These are phyloP conservation scores for Dactylella cylindrospora DNA, from an alignment of 2,329 filamentous ascomycete species.

Conservation along the genomic window DNA sequence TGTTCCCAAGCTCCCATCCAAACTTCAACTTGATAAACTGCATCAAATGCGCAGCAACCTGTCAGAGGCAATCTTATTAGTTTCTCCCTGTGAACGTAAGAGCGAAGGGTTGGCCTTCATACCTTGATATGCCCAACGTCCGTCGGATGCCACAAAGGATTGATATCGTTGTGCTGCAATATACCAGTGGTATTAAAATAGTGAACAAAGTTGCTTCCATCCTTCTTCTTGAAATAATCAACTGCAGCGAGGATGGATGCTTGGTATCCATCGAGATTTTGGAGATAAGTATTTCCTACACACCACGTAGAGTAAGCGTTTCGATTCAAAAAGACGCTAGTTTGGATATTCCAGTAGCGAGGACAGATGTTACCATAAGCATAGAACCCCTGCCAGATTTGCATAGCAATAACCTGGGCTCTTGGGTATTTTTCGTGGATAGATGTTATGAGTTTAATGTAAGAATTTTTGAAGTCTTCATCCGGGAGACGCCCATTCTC, in stretches of 20 bases:
- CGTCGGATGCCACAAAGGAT: conserved; percentile 62
- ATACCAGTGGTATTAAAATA: conserved; percentile 65
- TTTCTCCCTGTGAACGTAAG: neutral
- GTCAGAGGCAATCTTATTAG: neutral
- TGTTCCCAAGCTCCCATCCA: conserved; percentile 61
- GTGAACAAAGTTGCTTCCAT: conserved; percentile 58
- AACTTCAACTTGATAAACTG: conserved; percentile 62
- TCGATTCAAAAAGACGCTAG: too few relatives aligned
- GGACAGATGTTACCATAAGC: conserved; percentile 22
- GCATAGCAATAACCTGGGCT: conserved; percentile 54
- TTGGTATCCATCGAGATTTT: conserved; percentile 55
- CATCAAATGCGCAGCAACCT: conserved; percentile 61
- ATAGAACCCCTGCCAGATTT: conserved; percentile 36
- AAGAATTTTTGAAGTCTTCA: conserved; percentile 52
- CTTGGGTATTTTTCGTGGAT: conserved; percentile 54
- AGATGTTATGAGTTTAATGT: conserved; percentile 54
- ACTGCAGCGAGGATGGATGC: conserved; percentile 59
- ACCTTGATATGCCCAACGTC: conserved; percentile 63
- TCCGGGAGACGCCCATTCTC: conserved; percentile 53
- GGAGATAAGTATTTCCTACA: conserved; percentile 57
- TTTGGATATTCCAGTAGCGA: too few relatives aligned
- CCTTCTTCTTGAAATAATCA: conserved; percentile 55
- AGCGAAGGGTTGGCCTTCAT: neutral
- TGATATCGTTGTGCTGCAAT: conserved; percentile 64
- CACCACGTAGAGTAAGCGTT: too few relatives aligned